Conservation (phyloP, 192 early-diverging fungal genomes). For the Fimicolochytrium jonesii region DNA sequence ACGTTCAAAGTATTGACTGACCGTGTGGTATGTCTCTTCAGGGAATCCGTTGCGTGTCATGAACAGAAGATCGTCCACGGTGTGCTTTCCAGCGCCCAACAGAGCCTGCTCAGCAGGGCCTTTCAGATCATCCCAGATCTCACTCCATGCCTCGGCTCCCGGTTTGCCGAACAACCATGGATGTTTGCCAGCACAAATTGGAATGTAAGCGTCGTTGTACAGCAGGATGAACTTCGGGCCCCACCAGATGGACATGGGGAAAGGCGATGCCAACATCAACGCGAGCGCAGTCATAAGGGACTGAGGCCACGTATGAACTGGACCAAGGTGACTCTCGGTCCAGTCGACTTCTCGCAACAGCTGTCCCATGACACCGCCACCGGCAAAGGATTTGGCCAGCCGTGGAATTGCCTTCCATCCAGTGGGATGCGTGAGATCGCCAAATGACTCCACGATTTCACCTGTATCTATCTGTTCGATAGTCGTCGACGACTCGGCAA, state of each 20-base stretch:
- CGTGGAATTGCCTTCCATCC: too few relatives aligned
- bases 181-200: constrained; percentile 18
- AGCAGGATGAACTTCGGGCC: constrained; percentile 17
- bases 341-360: constrained; percentile 19
- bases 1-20: background rate
- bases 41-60: constrained; percentile 30
- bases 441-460: too few relatives aligned
- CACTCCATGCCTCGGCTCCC: constrained; percentile 24
- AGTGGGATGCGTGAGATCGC: too few relatives aligned
- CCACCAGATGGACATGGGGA: constrained; percentile 27
- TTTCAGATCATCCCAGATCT: constrained; percentile 26
- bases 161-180: constrained; percentile 27
- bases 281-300: constrained; percentile 19
- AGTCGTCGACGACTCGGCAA: too few relatives aligned
- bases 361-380: constrained; percentile 21
- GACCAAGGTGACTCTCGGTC: constrained; percentile 11
- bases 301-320: constrained; percentile 24
- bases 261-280: constrained; percentile 7
- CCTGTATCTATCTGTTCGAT: too few relatives aligned
- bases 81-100: constrained; percentile 5
- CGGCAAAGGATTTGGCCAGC: constrained; percentile 10
- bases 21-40: constrained; percentile 29
- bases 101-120: background rate
- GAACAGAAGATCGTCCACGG: constrained; percentile 20
- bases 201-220: constrained; percentile 29